Evolutionary conservation across 768 basidiomycete species (phyloP).

Genomic region (Leucocoprinus birnbaumii): DNA sequence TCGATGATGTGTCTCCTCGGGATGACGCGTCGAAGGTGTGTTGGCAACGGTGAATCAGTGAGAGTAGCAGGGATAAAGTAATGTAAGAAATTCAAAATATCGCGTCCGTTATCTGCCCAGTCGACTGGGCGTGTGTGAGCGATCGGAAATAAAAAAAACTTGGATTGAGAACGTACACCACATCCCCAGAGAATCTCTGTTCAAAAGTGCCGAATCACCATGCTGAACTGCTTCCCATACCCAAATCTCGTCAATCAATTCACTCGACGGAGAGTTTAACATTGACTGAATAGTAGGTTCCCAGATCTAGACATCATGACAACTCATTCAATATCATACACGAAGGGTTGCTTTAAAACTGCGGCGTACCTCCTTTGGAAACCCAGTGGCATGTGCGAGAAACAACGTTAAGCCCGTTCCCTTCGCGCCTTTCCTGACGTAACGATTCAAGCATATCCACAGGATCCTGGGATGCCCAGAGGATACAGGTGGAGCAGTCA

Average conservation of each 20-base stretch:
- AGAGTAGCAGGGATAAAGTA: constrained; percentile 55
- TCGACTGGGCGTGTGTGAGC: constrained; percentile 45
- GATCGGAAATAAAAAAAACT: not conserved
- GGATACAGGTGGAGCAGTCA: constrained; percentile 28
- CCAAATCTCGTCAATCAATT: constrained; percentile 69
- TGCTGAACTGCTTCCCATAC: constrained; percentile 81
- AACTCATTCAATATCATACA: not conserved
- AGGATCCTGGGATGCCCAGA: constrained; percentile 42
- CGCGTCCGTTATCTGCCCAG: constrained; percentile 76
- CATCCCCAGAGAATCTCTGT: constrained; percentile 46
- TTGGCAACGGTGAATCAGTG: constrained; percentile 39
- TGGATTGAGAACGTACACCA: constrained; percentile 1
- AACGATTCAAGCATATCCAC: constrained; percentile 76
- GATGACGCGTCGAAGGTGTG: constrained; percentile 50
- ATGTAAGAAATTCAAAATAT: constrained; percentile 73
- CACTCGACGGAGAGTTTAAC: constrained; percentile 37
- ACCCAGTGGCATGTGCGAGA: constrained; percentile 83
- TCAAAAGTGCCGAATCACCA: constrained; percentile 80
- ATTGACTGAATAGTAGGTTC: constrained; percentile 62
- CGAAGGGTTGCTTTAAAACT: too few relatives aligned
- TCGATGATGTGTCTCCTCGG: constrained; percentile 38
- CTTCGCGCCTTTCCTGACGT: constrained; percentile 37
- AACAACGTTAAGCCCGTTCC: constrained; percentile 64
- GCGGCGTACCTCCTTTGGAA: constrained; percentile 75
- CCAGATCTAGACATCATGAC: constrained; percentile 56